These are phyloP conservation scores for Cenchrus fungigraminus DNA, from an alignment of 176 grass and related monocot species.

Conservation along the genomic window DNA sequence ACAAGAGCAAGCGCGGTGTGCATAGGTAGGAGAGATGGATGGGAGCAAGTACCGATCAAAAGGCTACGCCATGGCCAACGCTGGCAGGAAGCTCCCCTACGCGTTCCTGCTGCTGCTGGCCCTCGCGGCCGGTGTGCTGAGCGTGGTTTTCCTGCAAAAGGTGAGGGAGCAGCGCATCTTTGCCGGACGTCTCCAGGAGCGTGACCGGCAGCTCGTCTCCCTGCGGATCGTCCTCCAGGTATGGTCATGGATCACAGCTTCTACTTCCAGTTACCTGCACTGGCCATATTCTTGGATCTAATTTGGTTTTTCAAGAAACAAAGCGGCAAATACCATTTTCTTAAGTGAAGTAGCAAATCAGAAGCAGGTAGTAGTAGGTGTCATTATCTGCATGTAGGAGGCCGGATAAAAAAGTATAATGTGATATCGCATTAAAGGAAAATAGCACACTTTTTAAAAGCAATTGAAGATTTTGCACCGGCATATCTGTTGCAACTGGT, in stretches of 20 bases:
- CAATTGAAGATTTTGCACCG: neutral
- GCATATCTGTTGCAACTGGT: neutral
- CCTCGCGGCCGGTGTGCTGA: conserved; percentile 49
- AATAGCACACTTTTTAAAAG: neutral
- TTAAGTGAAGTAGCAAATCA: neutral
- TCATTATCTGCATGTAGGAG: conserved; percentile 12
- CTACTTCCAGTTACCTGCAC: neutral
- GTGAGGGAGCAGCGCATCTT: conserved; percentile 67
- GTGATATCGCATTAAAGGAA: neutral
- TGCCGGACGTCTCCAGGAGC: conserved; percentile 58
- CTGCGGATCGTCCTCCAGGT: conserved; percentile 71
- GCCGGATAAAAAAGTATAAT: conserved; percentile 6
- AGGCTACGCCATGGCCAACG: conserved; percentile 15
- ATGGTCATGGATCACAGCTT: conserved; percentile 22
- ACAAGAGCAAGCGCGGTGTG: neutral
- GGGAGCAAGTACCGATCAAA: conserved; percentile 59
- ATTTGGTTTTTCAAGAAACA: conserved; percentile 17
- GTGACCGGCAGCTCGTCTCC: conserved; percentile 64
- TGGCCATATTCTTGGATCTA: neutral
- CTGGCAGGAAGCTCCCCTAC: conserved; percentile 51
- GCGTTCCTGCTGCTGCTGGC: conserved; percentile 67
- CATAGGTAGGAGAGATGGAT: conserved; percentile 40
- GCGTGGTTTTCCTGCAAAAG: conserved; percentile 71
- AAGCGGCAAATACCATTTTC: neutral
- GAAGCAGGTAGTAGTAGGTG: neutral